Base-by-base conservation (phyloP, 179 eudicot genomes). In the Nepenthes alata region DNA sequence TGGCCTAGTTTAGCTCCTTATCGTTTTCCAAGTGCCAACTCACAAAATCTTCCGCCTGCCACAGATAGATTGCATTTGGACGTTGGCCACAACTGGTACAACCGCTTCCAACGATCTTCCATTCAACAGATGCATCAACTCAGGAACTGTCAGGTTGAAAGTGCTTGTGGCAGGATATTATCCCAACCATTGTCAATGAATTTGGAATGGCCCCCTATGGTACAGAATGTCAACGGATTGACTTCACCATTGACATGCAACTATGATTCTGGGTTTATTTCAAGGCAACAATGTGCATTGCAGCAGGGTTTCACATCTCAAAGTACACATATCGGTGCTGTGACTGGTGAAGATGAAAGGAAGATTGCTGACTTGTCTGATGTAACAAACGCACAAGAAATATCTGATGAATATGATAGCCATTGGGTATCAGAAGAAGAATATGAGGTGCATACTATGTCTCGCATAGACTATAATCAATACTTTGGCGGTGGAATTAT, bases 381-480 rank as follows among this genome's bases (percentile, higher is more conserved):
- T 71, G 72, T 64, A 11, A 64, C 72, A 61, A 77, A 63, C 62
- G 58, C 88, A 53, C 95, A 80, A 65, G 96, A 90, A 58, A 41
- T 76, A 37, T 66, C 67, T 48, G 97, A 90, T 67, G 96, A 88
- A 54, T 86, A 82, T 66, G 97, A 88, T 39, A 78, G 75, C 51
- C 87, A 89, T 72, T 91, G 95, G 87, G 83, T 89, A 76, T 84
- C 96, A 38, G 98, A 91, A 74, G 98, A 91, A 57, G 96, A 91
- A 73, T 76, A 75, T 66, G 97, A 90, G 78, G 72, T 86, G 51
- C 90, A 79, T 73, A 70, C 91, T 47, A 79, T 89, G 62, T 61
- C 86, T 64, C 87, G 95, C 64, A 74, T 79, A 76, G 98, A 89
- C 73, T 91, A 89, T 62, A 91, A 83, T 74, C 89, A 91, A 72